Evolutionary conservation across 257 asterid species (phyloP).

Genomic region (Linaria vulgaris): DNA sequence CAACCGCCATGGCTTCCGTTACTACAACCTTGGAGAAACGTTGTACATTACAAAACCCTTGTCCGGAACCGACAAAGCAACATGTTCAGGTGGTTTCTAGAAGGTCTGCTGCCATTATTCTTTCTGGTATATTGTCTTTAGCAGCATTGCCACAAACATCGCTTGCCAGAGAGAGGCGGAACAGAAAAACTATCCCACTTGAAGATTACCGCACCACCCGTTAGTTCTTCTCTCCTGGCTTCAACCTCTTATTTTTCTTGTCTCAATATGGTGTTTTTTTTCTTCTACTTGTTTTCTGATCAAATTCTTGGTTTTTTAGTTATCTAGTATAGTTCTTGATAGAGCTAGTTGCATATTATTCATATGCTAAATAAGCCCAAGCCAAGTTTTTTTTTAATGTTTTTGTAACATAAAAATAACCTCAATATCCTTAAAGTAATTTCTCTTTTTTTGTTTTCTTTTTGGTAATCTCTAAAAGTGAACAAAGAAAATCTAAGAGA

Average conservation of each 20-base stretch:
- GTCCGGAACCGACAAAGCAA: constrained; percentile 29
- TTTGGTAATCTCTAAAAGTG: no score
- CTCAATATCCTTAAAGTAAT: no score
- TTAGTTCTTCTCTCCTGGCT: constrained; percentile 30
- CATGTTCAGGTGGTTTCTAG: constrained; percentile 42
- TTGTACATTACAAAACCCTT: constrained; percentile 22
- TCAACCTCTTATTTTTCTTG: background rate
- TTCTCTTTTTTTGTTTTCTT: no score
- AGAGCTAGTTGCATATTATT: no score
- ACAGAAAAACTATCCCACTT: constrained; percentile 63
- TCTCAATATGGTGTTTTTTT: background rate
- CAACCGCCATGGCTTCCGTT: constrained; percentile 61
- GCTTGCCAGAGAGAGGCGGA: constrained; percentile 91
- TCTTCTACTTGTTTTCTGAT: background rate
- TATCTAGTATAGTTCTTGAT: no score
- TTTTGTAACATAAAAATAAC: no score
- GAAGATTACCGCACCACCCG: constrained; percentile 68
- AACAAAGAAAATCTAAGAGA: no score
- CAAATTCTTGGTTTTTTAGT: background rate
- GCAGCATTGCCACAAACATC: constrained; percentile 48
- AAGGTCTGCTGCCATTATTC: constrained; percentile 62
- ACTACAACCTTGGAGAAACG: constrained; percentile 26
- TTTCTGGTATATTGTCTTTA: constrained; percentile 61
- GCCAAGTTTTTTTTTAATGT: no score
- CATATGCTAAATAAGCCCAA: no score